Conservation (phyloP, 768 basidiomycete genomes). For the Strobilomyces dryophilus region DNA sequence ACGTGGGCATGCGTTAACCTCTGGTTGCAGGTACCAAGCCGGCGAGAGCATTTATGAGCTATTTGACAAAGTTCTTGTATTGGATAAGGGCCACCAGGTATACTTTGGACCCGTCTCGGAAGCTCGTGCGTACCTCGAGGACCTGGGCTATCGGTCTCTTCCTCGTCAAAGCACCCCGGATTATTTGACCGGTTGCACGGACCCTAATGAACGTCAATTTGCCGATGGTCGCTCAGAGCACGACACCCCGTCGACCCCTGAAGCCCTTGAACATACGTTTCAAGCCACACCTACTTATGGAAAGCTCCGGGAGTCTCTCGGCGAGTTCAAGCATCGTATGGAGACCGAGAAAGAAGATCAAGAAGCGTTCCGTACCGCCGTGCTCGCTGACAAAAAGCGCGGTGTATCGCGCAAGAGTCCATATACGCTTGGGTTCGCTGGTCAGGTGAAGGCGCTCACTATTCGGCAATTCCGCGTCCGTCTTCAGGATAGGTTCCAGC, state of each 20-base stretch:
- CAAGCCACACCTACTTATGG: constrained; percentile 42
- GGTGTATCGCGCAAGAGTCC: constrained; percentile 76
- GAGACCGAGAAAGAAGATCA: constrained; percentile 63
- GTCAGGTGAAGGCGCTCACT: constrained; percentile 69
- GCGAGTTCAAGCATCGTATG: constrained; percentile 53
- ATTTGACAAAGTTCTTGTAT: constrained; percentile 86
- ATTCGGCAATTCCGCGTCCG: constrained; percentile 70
- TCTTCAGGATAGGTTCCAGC: constrained; percentile 74
- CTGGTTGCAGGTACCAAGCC: constrained; percentile 59
- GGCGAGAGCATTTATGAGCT: constrained; percentile 72
- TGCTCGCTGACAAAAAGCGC: constrained; percentile 71
- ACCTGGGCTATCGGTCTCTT: constrained; percentile 65
- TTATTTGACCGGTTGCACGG: constrained; percentile 81
- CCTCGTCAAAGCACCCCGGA: constrained; percentile 85
- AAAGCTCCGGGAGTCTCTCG: constrained; percentile 43
- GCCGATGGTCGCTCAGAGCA: constrained; percentile 52
- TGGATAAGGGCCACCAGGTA: constrained; percentile 77
- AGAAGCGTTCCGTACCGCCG: constrained; percentile 72
- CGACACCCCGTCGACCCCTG: constrained; percentile 61
- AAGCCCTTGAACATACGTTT: constrained; percentile 64
- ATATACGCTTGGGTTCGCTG: constrained; percentile 75
- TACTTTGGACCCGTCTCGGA: constrained; percentile 73
- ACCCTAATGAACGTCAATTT: constrained; percentile 81
- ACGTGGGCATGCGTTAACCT: neutral
- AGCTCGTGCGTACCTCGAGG: constrained; percentile 77